Evolutionary conservation across 768 basidiomycete species (phyloP).

Genomic region (Gelatoporia subvermispora): DNA sequence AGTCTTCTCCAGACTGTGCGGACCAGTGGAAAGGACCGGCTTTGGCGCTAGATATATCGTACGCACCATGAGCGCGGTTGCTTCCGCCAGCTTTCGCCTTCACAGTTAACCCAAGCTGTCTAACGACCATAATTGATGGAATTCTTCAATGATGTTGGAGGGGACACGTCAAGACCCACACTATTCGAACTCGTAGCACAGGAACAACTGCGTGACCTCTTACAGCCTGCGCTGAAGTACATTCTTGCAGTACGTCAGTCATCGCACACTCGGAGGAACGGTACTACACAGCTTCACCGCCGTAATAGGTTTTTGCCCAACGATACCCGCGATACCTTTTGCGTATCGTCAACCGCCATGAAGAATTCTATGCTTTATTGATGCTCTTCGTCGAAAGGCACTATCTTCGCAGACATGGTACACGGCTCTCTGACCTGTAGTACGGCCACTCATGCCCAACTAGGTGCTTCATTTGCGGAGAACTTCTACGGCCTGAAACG

Average conservation of each 20-base stretch:
- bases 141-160: constrained; percentile 74
- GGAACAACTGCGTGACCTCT: constrained; percentile 85
- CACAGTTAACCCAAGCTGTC: no score
- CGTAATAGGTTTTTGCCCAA: constrained; percentile 83
- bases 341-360: constrained; percentile 88
- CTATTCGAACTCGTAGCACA: constrained; percentile 91
- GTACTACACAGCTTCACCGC: constrained; percentile 1
- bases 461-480: constrained; percentile 92
- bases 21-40: not conserved
- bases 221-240: constrained; percentile 95
- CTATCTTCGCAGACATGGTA: constrained; percentile 84
- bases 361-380: constrained; percentile 88
- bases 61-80: not conserved
- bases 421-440: constrained; percentile 21
- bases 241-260: constrained; percentile 68
- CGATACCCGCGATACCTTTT: constrained; percentile 90
- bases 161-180: constrained; percentile 71
- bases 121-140: constrained; percentile 45
- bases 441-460: not conserved
- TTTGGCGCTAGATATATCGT: not conserved
- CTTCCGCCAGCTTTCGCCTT: no score
- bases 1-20: not conserved
- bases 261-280: not conserved
- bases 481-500: constrained; percentile 94
- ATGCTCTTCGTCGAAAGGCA: constrained; percentile 90